Evolutionary conservation across 768 basidiomycete genomes (phyloP).

Genomic region (Hysterangium stoloniferum): DNA sequence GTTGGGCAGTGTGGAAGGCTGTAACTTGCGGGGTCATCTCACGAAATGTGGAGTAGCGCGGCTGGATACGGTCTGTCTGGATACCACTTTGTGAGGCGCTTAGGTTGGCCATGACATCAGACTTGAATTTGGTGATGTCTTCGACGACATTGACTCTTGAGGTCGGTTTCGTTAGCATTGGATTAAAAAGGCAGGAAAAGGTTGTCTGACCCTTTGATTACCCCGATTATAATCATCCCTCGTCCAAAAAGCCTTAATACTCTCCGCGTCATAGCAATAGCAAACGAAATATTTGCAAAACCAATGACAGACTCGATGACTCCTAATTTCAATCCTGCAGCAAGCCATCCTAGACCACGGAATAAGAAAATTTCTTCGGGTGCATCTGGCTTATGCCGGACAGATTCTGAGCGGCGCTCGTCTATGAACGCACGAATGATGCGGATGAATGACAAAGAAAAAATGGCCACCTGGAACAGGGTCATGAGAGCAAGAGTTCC

Average conservation of each 20-base stretch:
- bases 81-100: constrained; percentile 29
- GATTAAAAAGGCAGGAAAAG: not conserved
- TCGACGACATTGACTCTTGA: constrained; percentile 45
- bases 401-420: constrained; percentile 44
- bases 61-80: constrained; percentile 47
- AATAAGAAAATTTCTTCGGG: constrained; percentile 34
- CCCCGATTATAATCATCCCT: constrained; percentile 49
- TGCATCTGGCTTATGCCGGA: constrained; percentile 31
- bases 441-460: constrained; percentile 52
- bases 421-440: constrained; percentile 42
- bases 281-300: constrained; percentile 49
- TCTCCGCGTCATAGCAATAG: constrained; percentile 45
- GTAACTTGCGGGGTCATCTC: constrained; percentile 41
- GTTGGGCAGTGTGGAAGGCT: constrained; percentile 30
- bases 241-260: constrained; percentile 49
- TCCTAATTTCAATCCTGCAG: constrained; percentile 52
- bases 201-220: constrained; percentile 55
- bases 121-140: constrained; percentile 42
- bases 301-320: constrained; percentile 59
- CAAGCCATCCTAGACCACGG: constrained; percentile 60
- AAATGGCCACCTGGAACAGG: constrained; percentile 49
- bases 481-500: constrained; percentile 53
- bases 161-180: not conserved
- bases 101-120: not conserved
- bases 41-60: constrained; percentile 45